Evolutionary conservation across 352 stramenopile genomes (phyloP).

Genomic region (Phytophthora hybrid): DNA sequence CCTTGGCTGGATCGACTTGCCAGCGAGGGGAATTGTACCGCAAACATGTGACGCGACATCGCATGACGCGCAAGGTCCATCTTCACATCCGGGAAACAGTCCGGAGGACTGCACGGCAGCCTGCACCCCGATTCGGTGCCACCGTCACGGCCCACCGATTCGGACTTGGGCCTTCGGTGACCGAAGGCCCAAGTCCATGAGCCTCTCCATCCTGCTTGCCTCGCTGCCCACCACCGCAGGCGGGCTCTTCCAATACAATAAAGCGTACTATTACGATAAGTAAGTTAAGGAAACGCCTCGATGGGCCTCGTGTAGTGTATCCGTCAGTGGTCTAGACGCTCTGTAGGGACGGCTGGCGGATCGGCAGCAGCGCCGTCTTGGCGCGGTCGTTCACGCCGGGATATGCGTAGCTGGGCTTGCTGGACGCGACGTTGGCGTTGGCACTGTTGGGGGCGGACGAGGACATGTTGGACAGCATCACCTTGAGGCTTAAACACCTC

Average conservation of each 20-base stretch:
- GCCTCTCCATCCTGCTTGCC: neutral
- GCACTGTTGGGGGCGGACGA: slow-evolving; percentile 15
- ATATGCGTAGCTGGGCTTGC: slow-evolving; percentile 40
- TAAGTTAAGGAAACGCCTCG: slow-evolving; percentile 36
- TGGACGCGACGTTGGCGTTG: slow-evolving; percentile 28
- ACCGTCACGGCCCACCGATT: too few species aligned
- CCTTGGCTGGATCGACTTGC: too few species aligned
- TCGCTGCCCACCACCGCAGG: neutral
- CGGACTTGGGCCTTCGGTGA: too few species aligned
- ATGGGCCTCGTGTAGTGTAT: slow-evolving; percentile 8
- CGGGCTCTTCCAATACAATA: slow-evolving; percentile 34
- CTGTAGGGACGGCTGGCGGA: slow-evolving; percentile 44
- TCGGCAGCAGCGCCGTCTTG: slow-evolving; percentile 41
- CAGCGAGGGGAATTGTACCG: neutral
- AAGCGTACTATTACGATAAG: slow-evolving; percentile 43
- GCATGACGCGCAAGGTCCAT: slow-evolving; percentile 13
- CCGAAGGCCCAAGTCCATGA: neutral
- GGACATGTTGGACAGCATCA: slow-evolving; percentile 58
- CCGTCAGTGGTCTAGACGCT: slow-evolving; percentile 31
- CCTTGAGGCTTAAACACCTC: slow-evolving; percentile 62
- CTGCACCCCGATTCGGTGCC: too few species aligned
- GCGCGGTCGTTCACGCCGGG: slow-evolving; percentile 37
- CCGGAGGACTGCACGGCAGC: neutral
- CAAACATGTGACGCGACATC: slow-evolving; percentile 22
- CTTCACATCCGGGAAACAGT: neutral